Evolutionary conservation across 148 eudicot species (phyloP).

Genomic region (Nyssa sinensis): DNA sequence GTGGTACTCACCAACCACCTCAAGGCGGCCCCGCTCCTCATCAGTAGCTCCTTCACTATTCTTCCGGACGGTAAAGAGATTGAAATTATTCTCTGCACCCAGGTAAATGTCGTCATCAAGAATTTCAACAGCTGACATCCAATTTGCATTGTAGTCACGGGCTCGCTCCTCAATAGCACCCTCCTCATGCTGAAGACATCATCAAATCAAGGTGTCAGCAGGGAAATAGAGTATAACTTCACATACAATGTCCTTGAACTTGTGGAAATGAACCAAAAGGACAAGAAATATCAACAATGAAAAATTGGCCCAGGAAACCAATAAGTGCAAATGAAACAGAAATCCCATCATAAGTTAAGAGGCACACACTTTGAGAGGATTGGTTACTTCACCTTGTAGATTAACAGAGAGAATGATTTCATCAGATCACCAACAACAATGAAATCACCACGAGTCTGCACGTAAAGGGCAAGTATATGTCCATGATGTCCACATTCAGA

Average conservation of each 20-base stretch:
- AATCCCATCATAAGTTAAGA: not conserved
- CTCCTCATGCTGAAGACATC: slow-evolving; percentile 75
- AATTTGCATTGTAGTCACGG: slow-evolving; percentile 92
- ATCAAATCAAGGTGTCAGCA: not conserved
- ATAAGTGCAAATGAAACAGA: not conserved
- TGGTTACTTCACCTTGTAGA: slow-evolving; percentile 63
- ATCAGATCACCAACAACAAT: slow-evolving; percentile 95
- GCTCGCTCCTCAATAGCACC: slow-evolving; percentile 99
- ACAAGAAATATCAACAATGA: slow-evolving; percentile 1
- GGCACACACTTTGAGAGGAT: not conserved
- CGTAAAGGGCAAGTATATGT: slow-evolving; percentile 93
- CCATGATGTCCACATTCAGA: slow-evolving; percentile 99
- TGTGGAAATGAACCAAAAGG: not conserved
- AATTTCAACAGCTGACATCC: slow-evolving; percentile 99
- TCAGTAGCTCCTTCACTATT: slow-evolving; percentile 95
- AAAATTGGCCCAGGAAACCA: not conserved
- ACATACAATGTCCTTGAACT: not conserved
- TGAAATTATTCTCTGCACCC: slow-evolving; percentile 85
- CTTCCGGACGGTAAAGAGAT: slow-evolving; percentile 87
- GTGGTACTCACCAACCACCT: slow-evolving; percentile 96
- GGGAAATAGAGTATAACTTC: not conserved
- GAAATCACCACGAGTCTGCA: slow-evolving; percentile 96
- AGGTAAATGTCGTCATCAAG: slow-evolving; percentile 86
- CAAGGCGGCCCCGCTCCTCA: slow-evolving; percentile 98
- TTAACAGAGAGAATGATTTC: slow-evolving; percentile 90